phyloP scores from a whole-genome alignment of 106 monocot species.

The Dactylorhiza incarnata region DNA sequence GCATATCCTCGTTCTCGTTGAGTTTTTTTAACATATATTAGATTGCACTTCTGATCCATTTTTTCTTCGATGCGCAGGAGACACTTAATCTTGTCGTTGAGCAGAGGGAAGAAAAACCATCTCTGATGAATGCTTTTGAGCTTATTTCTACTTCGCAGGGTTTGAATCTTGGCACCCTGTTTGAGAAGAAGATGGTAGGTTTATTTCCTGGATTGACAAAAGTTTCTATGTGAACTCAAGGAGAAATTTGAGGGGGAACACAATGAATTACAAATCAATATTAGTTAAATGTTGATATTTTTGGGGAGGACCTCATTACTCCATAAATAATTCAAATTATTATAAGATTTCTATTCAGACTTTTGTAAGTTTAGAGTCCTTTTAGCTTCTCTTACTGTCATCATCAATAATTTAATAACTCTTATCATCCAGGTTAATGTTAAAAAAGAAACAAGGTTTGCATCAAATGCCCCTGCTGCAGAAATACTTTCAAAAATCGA shows the following conservation, averaged over 20 bases:
- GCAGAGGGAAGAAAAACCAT: slow-evolving; percentile 65
- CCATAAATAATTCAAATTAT: not conserved
- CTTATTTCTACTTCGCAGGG: slow-evolving; percentile 92
- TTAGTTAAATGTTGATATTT: not conserved
- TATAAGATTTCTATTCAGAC: not conserved
- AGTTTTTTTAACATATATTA: not conserved
- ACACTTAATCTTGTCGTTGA: slow-evolving; percentile 73
- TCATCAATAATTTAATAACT: slow-evolving; percentile 1
- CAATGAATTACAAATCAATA: not conserved
- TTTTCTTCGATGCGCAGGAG: slow-evolving; percentile 25
- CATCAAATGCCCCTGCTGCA: slow-evolving; percentile 65
- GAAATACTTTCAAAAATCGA: slow-evolving; percentile 86
- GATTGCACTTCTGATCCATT: not conserved
- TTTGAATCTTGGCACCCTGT: slow-evolving; percentile 73
- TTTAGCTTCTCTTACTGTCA: not conserved
- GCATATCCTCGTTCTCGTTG: not conserved
- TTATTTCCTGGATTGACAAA: not conserved
- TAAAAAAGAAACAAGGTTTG: slow-evolving; percentile 79
- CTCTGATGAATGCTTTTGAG: slow-evolving; percentile 91
- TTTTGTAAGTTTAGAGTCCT: not conserved
- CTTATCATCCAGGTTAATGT: slow-evolving; percentile 37
- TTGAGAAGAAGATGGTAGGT: slow-evolving; percentile 80
- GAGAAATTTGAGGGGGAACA: not conserved
- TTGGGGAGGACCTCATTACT: not conserved
- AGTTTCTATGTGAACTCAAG: not conserved